phyloP scores from a whole-genome alignment of 2,329 filamentous ascomycete species.

The Aureobasidium subglaciale region DNA sequence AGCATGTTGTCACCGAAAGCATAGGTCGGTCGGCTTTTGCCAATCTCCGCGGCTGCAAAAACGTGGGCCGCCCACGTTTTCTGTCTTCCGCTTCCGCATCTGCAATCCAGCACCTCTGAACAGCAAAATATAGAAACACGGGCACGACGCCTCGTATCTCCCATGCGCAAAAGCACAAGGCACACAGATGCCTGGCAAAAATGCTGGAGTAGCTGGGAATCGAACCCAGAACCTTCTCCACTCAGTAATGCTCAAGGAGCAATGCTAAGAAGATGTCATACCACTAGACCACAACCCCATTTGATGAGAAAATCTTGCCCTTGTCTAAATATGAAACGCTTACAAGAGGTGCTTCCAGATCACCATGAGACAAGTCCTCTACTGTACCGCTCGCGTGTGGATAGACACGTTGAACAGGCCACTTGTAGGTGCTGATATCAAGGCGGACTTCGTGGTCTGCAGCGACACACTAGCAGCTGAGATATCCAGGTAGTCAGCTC shows the following conservation, averaged over 20 bases:
- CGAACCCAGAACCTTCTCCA: constrained; percentile 16
- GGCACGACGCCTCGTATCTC: too few relatives aligned
- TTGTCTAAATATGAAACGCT: too few relatives aligned
- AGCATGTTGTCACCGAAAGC: constrained; percentile 3
- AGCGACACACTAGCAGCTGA: background rate
- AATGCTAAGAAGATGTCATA: constrained; percentile 16
- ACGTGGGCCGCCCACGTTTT: too few relatives aligned
- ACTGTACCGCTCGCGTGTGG: too few relatives aligned
- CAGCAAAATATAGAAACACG: too few relatives aligned
- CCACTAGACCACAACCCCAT: constrained; percentile 15
- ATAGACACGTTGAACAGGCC: background rate
- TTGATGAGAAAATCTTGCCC: background rate
- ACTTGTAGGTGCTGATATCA: background rate
- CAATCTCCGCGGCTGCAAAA: background rate
- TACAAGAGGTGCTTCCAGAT: too few relatives aligned
- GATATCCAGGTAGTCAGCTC: constrained; percentile 1
- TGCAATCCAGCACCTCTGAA: too few relatives aligned
- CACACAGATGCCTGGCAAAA: background rate
- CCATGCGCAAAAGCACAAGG: background rate
- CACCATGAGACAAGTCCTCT: too few relatives aligned
- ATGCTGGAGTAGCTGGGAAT: constrained; percentile 13
- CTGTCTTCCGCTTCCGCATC: too few relatives aligned
- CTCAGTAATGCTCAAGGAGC: constrained; percentile 2
- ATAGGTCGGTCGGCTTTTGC: background rate
- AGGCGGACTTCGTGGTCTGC: background rate